These are phyloP conservation scores for Ochetophila trinervis DNA, from an alignment of 306 rosid species.

Conservation along the genomic window DNA sequence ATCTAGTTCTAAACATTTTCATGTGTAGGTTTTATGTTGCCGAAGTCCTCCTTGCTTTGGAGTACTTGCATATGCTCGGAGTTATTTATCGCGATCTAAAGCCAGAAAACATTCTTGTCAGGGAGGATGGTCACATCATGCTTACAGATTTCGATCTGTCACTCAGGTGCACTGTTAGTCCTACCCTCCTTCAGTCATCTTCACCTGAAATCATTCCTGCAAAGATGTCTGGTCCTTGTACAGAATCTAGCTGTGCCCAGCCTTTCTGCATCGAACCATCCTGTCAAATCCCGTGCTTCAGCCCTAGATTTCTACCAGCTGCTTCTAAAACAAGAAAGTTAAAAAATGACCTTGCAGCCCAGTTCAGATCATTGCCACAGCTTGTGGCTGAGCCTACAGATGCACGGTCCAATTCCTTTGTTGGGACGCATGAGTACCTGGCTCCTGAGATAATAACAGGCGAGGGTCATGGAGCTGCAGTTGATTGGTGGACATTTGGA, in stretches of 20 bases:
- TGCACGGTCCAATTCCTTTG: constrained; percentile 86
- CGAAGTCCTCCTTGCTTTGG: constrained; percentile 88
- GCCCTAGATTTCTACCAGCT: constrained; percentile 70
- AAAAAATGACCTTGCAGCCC: constrained; percentile 50
- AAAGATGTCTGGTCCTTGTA: constrained; percentile 61
- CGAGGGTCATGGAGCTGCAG: constrained; percentile 91
- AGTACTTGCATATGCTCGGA: constrained; percentile 93
- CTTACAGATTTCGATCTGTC: constrained; percentile 90
- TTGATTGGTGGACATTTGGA: constrained; percentile 98
- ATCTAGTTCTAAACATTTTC: constrained; percentile 1
- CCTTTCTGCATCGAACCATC: constrained; percentile 80
- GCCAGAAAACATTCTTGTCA: constrained; percentile 85
- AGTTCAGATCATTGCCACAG: constrained; percentile 73
- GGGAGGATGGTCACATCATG: constrained; percentile 94
- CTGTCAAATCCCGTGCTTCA: constrained; percentile 83
- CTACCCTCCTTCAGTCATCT: constrained; percentile 62
- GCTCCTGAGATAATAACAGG: constrained; percentile 94
- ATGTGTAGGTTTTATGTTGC: constrained; percentile 76
- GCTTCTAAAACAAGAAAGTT: constrained; percentile 57
- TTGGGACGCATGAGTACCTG: constrained; percentile 88
- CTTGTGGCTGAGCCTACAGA: constrained; percentile 87
- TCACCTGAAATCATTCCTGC: constrained; percentile 46
- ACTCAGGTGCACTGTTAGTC: constrained; percentile 69
- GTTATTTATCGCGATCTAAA: constrained; percentile 82
- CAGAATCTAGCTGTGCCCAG: constrained; percentile 63